A percentile compares a stretch with the other conserved stretches of the same genome.
Evolutionary conservation across 2,329 filamentous ascomycete genomes (phyloP).

Genomic region (Fusarium newnesense): DNA sequence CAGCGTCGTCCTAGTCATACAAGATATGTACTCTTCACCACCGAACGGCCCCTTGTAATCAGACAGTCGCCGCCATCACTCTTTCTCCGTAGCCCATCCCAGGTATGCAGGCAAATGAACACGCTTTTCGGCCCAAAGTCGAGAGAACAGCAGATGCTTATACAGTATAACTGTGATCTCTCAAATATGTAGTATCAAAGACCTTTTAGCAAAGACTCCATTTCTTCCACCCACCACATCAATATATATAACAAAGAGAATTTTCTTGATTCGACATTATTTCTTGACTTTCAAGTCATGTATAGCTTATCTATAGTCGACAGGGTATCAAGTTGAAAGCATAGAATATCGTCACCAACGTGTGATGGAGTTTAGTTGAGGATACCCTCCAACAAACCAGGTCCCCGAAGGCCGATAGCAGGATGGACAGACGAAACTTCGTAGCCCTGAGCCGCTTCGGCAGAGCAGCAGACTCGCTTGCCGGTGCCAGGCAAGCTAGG

Average conservation of each 20-base stretch:
- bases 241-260: conserved; percentile 45
- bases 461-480: conserved; percentile 75
- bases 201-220: conserved; percentile 45
- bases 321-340: conserved; percentile 36
- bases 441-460: conserved; percentile 64
- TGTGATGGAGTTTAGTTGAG: conserved; percentile 57
- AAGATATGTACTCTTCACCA: conserved; percentile 41
- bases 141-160: conserved; percentile 47
- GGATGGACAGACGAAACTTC: conserved; percentile 60
- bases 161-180: conserved; percentile 46
- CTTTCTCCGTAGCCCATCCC: conserved; percentile 49
- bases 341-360: conserved; percentile 31
- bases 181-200: conserved; percentile 46
- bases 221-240: conserved; percentile 42
- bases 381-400: conserved; percentile 75
- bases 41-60: conserved; percentile 31
- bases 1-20: conserved; percentile 48
- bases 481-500: conserved; percentile 60
- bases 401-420: conserved; percentile 62
- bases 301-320: conserved; percentile 34
- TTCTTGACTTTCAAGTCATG: conserved; percentile 38
- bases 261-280: conserved; percentile 41
- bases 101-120: conserved; percentile 55
- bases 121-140: conserved; percentile 53
- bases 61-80: conserved; percentile 43